Evolutionary conservation across 2,329 filamentous ascomycete species (phyloP).

Genomic region (Fusarium mangiferae): DNA sequence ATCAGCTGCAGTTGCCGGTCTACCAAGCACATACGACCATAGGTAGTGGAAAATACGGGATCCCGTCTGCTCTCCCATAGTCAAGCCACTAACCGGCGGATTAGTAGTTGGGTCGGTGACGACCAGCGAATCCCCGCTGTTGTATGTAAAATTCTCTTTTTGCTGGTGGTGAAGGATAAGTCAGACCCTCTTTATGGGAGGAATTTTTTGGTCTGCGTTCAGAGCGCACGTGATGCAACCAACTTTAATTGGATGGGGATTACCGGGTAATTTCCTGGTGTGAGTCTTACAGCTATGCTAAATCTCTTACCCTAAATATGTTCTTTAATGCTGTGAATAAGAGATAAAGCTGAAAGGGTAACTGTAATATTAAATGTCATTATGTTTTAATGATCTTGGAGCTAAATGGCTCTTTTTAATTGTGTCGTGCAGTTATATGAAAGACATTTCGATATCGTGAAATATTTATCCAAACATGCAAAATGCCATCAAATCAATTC

Average conservation of each 20-base stretch:
- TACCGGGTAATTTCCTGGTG: background rate
- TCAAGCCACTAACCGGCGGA: slow-evolving; percentile 27
- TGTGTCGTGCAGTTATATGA: too few species aligned
- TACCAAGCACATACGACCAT: slow-evolving; percentile 15
- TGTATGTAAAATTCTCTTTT: background rate
- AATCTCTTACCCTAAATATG: background rate
- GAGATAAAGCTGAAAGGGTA: rapidly evolving
- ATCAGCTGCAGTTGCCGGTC: rapidly evolving
- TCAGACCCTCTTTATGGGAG: background rate
- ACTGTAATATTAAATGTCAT: rapidly evolving
- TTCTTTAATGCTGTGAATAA: background rate
- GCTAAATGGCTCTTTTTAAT: too few species aligned
- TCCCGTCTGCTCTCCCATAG: slow-evolving; percentile 30
- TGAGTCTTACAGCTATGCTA: too few species aligned
- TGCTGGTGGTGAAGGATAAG: background rate
- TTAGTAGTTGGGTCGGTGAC: slow-evolving; percentile 33
- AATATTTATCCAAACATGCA: too few species aligned
- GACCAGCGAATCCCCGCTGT: too few species aligned
- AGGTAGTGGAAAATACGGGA: slow-evolving; percentile 29
- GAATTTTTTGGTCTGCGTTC: background rate
- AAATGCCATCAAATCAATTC: too few species aligned
- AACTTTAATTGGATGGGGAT: background rate
- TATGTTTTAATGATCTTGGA: rapidly evolving
- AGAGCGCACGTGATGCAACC: background rate
- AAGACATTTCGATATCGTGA: too few species aligned